phyloP scores from a whole-genome alignment of 2,329 filamentous ascomycete species.

The Colletotrichum liriopes region DNA sequence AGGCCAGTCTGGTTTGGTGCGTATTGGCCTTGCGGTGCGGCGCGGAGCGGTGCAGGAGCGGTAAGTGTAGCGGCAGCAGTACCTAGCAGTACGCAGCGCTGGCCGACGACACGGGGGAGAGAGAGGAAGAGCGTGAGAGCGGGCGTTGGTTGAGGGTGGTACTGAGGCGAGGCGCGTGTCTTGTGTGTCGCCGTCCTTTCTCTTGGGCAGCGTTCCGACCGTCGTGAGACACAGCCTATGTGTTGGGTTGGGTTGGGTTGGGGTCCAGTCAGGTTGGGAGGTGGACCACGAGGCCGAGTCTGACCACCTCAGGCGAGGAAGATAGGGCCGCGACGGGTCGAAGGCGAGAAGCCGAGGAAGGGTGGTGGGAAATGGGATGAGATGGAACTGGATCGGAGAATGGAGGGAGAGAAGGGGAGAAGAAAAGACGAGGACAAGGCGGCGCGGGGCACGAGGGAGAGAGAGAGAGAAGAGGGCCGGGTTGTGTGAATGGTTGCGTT shows the following conservation, averaged over 20 bases:
- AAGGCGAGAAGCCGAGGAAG: background rate
- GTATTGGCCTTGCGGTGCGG: constrained; percentile 3
- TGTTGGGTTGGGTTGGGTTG: constrained; percentile 3
- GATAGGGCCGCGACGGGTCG: background rate
- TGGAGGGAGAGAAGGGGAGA: background rate
- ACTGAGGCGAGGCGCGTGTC: background rate
- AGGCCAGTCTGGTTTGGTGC: constrained; percentile 7
- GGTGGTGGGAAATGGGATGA: background rate
- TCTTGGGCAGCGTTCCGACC: constrained; percentile 1
- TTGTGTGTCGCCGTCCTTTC: background rate
- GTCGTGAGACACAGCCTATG: constrained; percentile 4
- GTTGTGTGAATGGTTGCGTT: background rate
- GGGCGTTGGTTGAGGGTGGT: background rate
- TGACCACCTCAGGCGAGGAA: background rate
- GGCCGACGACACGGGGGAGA: background rate
- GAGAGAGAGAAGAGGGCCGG: background rate
- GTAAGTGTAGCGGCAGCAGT: constrained; percentile 1
- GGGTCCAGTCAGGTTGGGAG: constrained; percentile 1
- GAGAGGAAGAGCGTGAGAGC: background rate
- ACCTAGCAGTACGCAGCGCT: constrained; percentile 16
- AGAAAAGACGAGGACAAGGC: background rate
- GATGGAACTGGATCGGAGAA: background rate
- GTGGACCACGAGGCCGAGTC: background rate
- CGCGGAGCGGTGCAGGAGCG: constrained; percentile 9
- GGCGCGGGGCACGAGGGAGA: background rate